A percentile compares a stretch with the other conserved stretches of the same genome.
Conservation (phyloP, 1,139 yeast genomes). For the Zygoascus sp. region DNA sequence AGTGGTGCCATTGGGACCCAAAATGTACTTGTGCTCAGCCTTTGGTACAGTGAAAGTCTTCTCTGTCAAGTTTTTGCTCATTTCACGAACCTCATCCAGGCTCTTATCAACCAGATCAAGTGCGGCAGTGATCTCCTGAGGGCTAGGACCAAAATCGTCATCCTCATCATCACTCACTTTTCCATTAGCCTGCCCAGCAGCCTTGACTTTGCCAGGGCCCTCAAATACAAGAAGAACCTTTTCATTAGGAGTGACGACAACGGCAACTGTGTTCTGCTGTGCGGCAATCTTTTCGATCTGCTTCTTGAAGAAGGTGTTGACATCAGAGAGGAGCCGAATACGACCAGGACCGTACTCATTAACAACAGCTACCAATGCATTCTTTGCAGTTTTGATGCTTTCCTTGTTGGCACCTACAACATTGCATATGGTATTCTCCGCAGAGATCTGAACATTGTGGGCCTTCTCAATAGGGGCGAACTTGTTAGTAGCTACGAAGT, state of each 20-base stretch:
- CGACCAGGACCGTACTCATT: slow-evolving; percentile 68
- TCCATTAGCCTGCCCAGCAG: neutral
- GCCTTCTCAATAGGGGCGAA: slow-evolving; percentile 39
- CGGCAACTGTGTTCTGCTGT: slow-evolving; percentile 40
- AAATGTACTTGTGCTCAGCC: slow-evolving; percentile 53
- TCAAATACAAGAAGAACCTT: slow-evolving; percentile 43
- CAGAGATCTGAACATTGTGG: slow-evolving; percentile 49
- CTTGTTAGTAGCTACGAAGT: slow-evolving; percentile 49
- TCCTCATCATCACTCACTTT: slow-evolving; percentile 36
- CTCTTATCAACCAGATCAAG: slow-evolving; percentile 45
- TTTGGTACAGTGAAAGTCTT: slow-evolving; percentile 48
- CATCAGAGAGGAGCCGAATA: slow-evolving; percentile 55
- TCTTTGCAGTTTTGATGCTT: slow-evolving; percentile 53
- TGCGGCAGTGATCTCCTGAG: slow-evolving; percentile 32
- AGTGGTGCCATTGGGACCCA: slow-evolving; percentile 48
- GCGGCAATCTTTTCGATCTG: slow-evolving; percentile 48
- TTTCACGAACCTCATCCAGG: slow-evolving; percentile 54
- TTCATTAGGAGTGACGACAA: slow-evolving; percentile 50
- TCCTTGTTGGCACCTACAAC: slow-evolving; percentile 44
- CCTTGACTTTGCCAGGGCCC: slow-evolving; percentile 20
- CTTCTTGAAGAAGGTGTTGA: slow-evolving; percentile 62
- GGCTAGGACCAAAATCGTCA: slow-evolving; percentile 47
- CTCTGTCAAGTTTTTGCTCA: slow-evolving; percentile 53
- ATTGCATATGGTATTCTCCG: slow-evolving; percentile 39
- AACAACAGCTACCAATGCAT: slow-evolving; percentile 65